phyloP scores from a whole-genome alignment of 2,329 filamentous ascomycete species.

The Pseudocercospora cruenta region DNA sequence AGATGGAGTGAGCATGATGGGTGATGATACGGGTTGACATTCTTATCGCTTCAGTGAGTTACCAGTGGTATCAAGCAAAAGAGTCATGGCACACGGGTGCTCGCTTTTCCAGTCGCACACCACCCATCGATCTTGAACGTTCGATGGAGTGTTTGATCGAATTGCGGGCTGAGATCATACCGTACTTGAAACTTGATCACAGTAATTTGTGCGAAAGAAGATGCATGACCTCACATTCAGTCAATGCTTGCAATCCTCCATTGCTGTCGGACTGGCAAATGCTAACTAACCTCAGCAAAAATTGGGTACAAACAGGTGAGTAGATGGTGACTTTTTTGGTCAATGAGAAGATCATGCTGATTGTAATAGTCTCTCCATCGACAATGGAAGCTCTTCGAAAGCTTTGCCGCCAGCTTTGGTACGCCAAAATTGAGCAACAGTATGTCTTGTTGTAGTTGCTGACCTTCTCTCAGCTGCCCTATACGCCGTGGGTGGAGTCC shows the following conservation, averaged over 20 bases:
- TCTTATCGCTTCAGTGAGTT: conserved; percentile 37
- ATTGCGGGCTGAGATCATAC: conserved; percentile 43
- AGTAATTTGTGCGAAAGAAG: conserved; percentile 46
- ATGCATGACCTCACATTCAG: conserved; percentile 41
- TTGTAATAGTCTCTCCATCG: conserved; percentile 56
- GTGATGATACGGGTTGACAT: not conserved
- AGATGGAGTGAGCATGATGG: conserved; percentile 27
- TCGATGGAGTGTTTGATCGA: conserved; percentile 25
- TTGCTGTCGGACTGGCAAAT: conserved; percentile 18
- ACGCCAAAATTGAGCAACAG: conserved; percentile 17
- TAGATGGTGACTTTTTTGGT: not conserved
- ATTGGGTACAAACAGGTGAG: conserved; percentile 60
- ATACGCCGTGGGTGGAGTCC: conserved; percentile 62
- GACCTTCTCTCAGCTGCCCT: conserved; percentile 53
- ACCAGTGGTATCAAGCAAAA: conserved; percentile 33
- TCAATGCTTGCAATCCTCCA: conserved; percentile 33
- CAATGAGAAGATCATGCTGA: conserved; percentile 12
- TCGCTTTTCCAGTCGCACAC: conserved; percentile 26
- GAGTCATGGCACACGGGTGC: conserved; percentile 45
- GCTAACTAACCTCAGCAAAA: conserved; percentile 44
- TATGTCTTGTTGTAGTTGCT: not conserved
- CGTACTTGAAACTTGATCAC: conserved; percentile 44
- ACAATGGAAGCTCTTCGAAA: conserved; percentile 61
- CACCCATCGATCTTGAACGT: conserved; percentile 20
- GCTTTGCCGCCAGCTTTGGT: conserved; percentile 64